Percentiles rank a stretch among this genome's conserved stretches.
Conservation (phyloP, 345 rosid species). For the thale cress (Arabidopsis thaliana) region DNA sequence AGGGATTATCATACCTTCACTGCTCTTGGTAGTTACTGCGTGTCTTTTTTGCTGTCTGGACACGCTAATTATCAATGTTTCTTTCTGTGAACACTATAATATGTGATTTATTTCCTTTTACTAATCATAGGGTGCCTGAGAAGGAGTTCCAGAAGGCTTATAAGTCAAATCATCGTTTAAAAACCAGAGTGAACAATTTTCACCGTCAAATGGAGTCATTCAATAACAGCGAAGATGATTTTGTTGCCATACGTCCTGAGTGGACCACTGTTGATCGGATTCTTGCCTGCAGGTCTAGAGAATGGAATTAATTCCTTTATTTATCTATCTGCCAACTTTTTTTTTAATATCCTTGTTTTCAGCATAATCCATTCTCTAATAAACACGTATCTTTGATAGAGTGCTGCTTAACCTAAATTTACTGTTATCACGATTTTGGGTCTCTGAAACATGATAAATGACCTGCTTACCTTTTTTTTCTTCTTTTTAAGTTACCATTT, state of each 20-base stretch:
- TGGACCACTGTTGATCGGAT: conserved; percentile 99
- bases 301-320: conserved; percentile 15
- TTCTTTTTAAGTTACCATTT: neutral
- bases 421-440: neutral
- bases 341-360: neutral
- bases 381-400: neutral
- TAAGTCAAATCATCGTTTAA: conserved; percentile 89
- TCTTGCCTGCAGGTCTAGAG: conserved; percentile 81
- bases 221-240: conserved; percentile 81
- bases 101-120: neutral
- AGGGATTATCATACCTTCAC: conserved; percentile 94
- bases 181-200: conserved; percentile 89
- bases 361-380: conserved; percentile 5
- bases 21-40: conserved; percentile 76
- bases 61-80: conserved; percentile 22
- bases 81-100: conserved; percentile 4
- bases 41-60: conserved; percentile 7
- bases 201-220: conserved; percentile 71
- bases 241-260: conserved; percentile 91
- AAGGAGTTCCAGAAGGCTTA: conserved; percentile 89
- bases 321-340: neutral
- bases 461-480: conserved; percentile 7
- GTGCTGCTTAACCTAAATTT: neutral
- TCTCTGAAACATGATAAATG: neutral
- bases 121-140: conserved; percentile 80